phyloP scores from a whole-genome alignment of 139 green algal genomes.

The Chlamydomonas sphaeroides region DNA sequence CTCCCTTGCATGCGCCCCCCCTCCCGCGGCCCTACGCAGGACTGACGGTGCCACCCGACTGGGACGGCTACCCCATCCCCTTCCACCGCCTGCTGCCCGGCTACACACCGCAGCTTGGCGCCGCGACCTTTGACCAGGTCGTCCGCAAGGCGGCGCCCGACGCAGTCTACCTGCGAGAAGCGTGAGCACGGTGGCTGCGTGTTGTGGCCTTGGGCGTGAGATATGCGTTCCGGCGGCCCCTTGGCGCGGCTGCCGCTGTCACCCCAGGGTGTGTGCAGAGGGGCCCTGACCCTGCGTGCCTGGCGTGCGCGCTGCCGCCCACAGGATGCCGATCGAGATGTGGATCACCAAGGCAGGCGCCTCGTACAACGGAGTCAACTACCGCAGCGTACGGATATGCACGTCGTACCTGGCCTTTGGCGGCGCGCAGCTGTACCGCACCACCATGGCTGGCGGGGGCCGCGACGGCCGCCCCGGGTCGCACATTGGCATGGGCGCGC shows the following conservation, averaged over 20 bases:
- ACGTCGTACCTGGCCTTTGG: neutral
- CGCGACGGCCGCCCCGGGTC: neutral
- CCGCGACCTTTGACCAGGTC: neutral
- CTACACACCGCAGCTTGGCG: neutral
- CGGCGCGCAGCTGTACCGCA: neutral
- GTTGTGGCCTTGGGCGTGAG: too few species aligned
- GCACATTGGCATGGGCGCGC: neutral
- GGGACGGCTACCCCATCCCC: conserved; percentile 19
- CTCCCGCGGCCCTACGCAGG: too few species aligned
- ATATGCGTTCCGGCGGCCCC: too few species aligned
- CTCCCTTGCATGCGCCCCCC: too few species aligned
- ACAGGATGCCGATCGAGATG: conserved; percentile 14
- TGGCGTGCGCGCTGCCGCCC: too few species aligned
- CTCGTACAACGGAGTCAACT: neutral
- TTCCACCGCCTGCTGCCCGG: neutral
- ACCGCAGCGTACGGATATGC: conserved; percentile 21
- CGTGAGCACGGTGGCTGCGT: too few species aligned
- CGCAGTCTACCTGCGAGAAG: neutral
- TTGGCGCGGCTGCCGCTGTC: too few species aligned
- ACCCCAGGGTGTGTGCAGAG: too few species aligned
- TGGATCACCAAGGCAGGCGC: neutral
- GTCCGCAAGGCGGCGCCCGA: neutral
- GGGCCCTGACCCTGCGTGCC: too few species aligned
- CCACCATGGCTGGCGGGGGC: neutral
- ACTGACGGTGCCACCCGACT: too few species aligned